Base-by-base conservation (phyloP, 805 yeast genomes). In the Saccharomycopsis sp. region DNA sequence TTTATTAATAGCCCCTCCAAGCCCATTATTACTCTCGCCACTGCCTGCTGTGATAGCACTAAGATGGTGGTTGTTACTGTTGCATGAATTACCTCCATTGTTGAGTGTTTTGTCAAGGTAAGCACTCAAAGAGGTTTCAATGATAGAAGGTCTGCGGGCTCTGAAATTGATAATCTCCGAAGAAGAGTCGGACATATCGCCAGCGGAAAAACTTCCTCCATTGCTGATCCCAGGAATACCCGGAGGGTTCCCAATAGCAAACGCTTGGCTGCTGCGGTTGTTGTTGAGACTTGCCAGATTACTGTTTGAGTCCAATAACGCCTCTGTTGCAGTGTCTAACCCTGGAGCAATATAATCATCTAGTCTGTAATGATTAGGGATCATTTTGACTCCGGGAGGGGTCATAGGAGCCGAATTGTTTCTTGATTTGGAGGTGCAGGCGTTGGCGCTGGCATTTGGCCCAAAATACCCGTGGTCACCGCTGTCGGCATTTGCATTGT, bases 311-410 rank as follows among this genome's bases (percentile, higher is more conserved):
- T 44, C 48, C 16, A 44, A 44, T 20, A 44, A 44, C 21, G 48
- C 48, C 16, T 34, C 50, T 5, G 54, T 53, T 14, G 61, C 61
- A 15, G 55, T 16, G 40, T 60, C 63, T 9, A 60, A 48, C 12
- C 50, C 61, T 3, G 63, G 63, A 3, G 61, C 51, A 14, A 60
- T 50, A 34, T 54, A 60, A 48, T 60, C 63, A n/a, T 60, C 63
- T 8, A 60, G 46, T 8, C 41, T 46, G 44, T 57, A 60, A 41
- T 60, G 63, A 15, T 41, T 51, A 4, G 63, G 63, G 41, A 60
- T 58, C 2, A 57, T 21, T 40, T 57, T 60, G 18, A 57, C 23
- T 9, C 56, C 57, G 4, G 59, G 58, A 3, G 60, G 57, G 3
- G 54, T 34, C 5, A 50, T 5, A 29, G 56, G 5, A 9, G 50